Conservation (phyloP, 1,284 basidiomycete species). For the Ceratobasidium sp. region DNA sequence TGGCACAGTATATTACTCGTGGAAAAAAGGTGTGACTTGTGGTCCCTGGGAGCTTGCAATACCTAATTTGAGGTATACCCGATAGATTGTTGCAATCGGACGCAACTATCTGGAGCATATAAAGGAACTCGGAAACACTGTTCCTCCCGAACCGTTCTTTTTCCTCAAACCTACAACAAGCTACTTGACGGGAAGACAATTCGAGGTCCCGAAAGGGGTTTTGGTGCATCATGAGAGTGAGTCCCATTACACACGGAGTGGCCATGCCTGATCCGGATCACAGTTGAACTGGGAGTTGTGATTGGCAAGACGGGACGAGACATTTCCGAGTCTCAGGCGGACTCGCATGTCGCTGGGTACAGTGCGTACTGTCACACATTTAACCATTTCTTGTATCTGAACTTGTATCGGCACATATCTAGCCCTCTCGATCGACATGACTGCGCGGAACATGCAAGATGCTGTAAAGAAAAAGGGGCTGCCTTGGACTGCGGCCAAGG, state of each 20-base stretch:
- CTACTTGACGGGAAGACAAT: constrained; percentile 77
- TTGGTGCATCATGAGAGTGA: constrained; percentile 89
- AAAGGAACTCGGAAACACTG: constrained; percentile 89
- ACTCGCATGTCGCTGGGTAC: constrained; percentile 88
- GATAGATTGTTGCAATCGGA: constrained; percentile 83
- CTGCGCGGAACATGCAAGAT: constrained; percentile 94
- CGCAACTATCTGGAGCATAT: constrained; percentile 86
- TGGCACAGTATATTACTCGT: constrained; percentile 22
- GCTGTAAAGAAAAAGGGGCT: constrained; percentile 90
- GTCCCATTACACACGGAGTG: constrained; percentile 40
- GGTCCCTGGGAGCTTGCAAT: neutral
- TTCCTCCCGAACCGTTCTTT: constrained; percentile 96
- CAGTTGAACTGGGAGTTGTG: constrained; percentile 96
- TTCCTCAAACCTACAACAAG: constrained; percentile 96
- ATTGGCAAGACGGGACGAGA: constrained; percentile 87
- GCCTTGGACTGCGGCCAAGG: constrained; percentile 93
- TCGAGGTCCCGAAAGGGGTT: constrained; percentile 88
- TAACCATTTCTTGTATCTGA: constrained; percentile 3
- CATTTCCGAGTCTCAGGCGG: constrained; percentile 74
- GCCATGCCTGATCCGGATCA: neutral
- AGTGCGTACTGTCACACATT: constrained; percentile 57
- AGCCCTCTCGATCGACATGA: constrained; percentile 96
- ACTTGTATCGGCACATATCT: constrained; percentile 11
- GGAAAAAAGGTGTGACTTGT: constrained; percentile 21
- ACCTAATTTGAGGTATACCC: constrained; percentile 39